Conservation (phyloP, 2,329 filamentous ascomycete genomes). For the Hortaea sp. region DNA sequence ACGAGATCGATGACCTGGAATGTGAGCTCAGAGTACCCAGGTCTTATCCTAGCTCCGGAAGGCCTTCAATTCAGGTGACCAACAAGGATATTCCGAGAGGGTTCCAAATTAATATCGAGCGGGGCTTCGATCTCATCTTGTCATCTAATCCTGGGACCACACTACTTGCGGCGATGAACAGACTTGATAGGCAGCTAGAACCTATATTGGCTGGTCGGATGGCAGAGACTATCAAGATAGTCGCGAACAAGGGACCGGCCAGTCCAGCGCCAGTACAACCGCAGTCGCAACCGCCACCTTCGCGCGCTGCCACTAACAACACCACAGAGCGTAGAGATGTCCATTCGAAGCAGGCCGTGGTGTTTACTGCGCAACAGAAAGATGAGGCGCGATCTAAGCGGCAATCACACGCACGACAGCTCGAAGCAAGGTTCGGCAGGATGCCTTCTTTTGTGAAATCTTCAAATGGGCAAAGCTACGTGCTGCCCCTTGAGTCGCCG, state of each 20-base stretch:
- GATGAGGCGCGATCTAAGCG: slow-evolving; percentile 55
- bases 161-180: slow-evolving; percentile 56
- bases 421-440: slow-evolving; percentile 65
- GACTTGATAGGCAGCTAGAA: slow-evolving; percentile 64
- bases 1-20: slow-evolving; percentile 59
- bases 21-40: slow-evolving; percentile 58
- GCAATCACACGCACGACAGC: slow-evolving; percentile 57
- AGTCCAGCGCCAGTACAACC: slow-evolving; percentile 2
- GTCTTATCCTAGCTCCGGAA: slow-evolving; percentile 47
- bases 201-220: slow-evolving; percentile 58
- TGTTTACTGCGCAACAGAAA: slow-evolving; percentile 36
- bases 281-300: slow-evolving; percentile 30
- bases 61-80: slow-evolving; percentile 51
- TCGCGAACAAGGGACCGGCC: slow-evolving; percentile 38
- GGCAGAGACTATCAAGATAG: slow-evolving; percentile 61
- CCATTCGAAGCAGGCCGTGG: no score
- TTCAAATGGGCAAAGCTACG: slow-evolving; percentile 59
- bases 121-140: slow-evolving; percentile 59
- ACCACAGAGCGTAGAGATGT: background rate
- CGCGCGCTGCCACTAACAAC: background rate
- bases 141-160: slow-evolving; percentile 45
- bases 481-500: slow-evolving; percentile 58
- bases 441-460: slow-evolving; percentile 58
- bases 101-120: slow-evolving; percentile 67
- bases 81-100: slow-evolving; percentile 63